Conservation (phyloP, 73 alveolate species). For the Paramecium bursaria region DNA sequence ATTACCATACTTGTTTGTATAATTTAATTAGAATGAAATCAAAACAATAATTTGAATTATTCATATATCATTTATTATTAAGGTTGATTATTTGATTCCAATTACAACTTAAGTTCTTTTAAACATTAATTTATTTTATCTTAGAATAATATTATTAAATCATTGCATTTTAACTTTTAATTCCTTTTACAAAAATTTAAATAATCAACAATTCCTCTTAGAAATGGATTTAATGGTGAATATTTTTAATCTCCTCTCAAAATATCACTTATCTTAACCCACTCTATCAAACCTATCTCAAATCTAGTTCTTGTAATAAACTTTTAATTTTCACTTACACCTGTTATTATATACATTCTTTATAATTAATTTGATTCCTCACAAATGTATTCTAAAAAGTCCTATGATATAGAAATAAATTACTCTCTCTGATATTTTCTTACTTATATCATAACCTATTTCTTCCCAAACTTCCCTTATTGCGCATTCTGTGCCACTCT, state of each 20-base stretch:
- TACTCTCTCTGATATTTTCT: constrained; percentile 50
- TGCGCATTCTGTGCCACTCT: constrained; percentile 78
- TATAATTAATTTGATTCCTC: constrained; percentile 69
- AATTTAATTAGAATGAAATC: no score
- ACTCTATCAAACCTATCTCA: constrained; percentile 74
- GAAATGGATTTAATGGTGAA: constrained; percentile 25
- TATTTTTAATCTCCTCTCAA: constrained; percentile 15
- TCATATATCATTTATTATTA: no score
- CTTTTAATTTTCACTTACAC: constrained; percentile 67
- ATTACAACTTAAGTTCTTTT: no score
- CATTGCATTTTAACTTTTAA: no score
- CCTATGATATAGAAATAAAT: constrained; percentile 1
- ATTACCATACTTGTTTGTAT: no score
- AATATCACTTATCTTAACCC: constrained; percentile 75
- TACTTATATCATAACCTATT: constrained; percentile 68
- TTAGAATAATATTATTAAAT: no score
- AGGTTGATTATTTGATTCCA: no score
- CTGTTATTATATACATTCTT: constrained; percentile 65
- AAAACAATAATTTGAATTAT: no score
- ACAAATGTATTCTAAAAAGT: constrained; percentile 25
- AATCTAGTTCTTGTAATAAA: constrained; percentile 71
- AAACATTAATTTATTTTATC: no score
- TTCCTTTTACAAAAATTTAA: no score
- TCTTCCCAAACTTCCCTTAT: constrained; percentile 81
- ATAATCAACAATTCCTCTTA: no score